A percentile compares a stretch with the other conserved stretches of the same genome.
These are phyloP conservation scores for Sphagnum magellanicum DNA, from an alignment of 228 moss, liverwort and hornwort species.

Conservation along the genomic window DNA sequence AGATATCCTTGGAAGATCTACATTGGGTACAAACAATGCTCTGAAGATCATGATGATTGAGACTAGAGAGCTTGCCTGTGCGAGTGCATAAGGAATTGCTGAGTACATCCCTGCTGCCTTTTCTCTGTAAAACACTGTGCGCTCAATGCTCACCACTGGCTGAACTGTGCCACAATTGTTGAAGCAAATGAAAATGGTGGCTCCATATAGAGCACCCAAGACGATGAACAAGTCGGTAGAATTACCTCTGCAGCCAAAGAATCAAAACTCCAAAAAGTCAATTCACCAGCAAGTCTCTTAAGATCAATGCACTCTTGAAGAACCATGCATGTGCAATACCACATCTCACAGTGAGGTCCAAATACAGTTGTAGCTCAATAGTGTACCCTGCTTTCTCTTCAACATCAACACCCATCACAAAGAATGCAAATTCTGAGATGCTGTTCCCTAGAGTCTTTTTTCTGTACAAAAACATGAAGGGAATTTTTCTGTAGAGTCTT, in stretches of 20 bases:
- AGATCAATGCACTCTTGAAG: not conserved
- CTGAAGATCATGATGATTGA: too few species aligned
- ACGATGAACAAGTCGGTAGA: not conserved
- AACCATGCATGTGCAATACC: slow-evolving; percentile 1
- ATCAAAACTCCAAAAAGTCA: not conserved
- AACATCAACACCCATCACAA: too few species aligned
- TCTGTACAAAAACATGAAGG: too few species aligned
- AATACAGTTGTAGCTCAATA: too few species aligned
- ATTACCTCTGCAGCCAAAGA: not conserved
- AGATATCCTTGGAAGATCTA: too few species aligned
- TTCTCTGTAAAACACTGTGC: slow-evolving; percentile 48
- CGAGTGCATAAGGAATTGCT: slow-evolving; percentile 36
- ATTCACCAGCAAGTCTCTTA: too few species aligned
- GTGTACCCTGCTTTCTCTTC: too few species aligned
- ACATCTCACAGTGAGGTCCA: too few species aligned
- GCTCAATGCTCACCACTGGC: slow-evolving; percentile 44
- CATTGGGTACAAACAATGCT: too few species aligned
- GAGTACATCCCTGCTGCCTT: slow-evolving; percentile 56
- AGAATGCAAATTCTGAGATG: too few species aligned
- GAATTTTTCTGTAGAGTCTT: too few species aligned
- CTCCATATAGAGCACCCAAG: slow-evolving; percentile 41
- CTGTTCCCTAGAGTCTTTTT: too few species aligned
- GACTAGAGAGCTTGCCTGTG: slow-evolving; percentile 12
- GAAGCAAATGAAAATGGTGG: slow-evolving; percentile 46
- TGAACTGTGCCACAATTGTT: slow-evolving; percentile 50